Evolutionary conservation across 768 basidiomycete genomes (phyloP).

Genomic region (Trametes meyenii): DNA sequence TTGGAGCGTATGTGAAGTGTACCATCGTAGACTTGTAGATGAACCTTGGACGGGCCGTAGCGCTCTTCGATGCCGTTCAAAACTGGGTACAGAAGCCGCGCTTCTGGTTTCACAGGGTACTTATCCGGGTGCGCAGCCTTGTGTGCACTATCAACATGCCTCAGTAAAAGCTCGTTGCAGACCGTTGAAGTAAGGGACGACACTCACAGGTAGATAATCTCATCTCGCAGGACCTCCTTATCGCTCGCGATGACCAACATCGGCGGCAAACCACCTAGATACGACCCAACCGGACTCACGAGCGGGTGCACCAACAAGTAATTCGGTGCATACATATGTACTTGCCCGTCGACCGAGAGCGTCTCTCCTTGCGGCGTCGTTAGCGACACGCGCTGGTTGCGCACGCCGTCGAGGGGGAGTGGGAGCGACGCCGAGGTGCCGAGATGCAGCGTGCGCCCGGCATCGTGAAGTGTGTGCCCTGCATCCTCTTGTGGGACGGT

Average conservation of each 20-base stretch:
- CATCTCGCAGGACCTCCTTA: constrained; percentile 90
- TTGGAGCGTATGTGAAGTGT: constrained; percentile 22
- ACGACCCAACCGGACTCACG: constrained; percentile 77
- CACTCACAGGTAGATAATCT: constrained; percentile 82
- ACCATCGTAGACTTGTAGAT: constrained; percentile 94
- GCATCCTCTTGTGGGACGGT: constrained; percentile 25
- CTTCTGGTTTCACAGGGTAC: constrained; percentile 53
- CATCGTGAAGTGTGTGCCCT: constrained; percentile 35
- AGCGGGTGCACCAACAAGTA: constrained; percentile 76
- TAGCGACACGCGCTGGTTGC: constrained; percentile 50
- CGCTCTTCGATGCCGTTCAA: constrained; percentile 57
- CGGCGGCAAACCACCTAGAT: constrained; percentile 91
- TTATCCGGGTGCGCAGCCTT: constrained; percentile 84
- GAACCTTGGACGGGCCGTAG: constrained; percentile 72
- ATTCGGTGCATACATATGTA: constrained; percentile 89
- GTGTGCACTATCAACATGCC: constrained; percentile 64
- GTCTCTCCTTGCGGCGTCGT: constrained; percentile 52
- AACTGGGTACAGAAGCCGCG: constrained; percentile 56
- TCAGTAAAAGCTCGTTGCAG: background rate
- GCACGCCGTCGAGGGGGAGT: constrained; percentile 39
- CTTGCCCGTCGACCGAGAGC: constrained; percentile 62
- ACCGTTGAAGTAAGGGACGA: background rate
- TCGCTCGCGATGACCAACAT: constrained; percentile 84
- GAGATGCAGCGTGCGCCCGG: constrained; percentile 45
- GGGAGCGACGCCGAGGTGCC: constrained; percentile 49